Evolutionary conservation across 805 yeast species (phyloP).

Genomic region (Yamadazyma philogaea): DNA sequence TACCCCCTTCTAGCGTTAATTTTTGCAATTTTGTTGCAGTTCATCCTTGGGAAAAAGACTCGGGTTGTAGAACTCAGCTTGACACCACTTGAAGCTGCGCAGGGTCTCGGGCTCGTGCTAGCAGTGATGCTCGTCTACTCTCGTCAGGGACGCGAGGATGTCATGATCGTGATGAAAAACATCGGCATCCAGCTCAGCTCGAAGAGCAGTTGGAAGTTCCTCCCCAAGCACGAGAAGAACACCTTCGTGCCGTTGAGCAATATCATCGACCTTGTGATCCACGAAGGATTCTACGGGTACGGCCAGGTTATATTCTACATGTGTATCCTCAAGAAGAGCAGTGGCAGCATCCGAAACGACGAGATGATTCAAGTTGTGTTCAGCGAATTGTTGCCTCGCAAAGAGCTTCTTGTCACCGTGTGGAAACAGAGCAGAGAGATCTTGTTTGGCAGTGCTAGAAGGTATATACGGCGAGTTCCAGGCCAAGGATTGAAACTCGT

Average conservation of each 20-base stretch:
- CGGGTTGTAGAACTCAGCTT: background rate
- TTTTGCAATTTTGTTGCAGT: conserved; percentile 3
- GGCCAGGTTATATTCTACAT: conserved; percentile 63
- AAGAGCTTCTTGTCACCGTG: conserved; percentile 37
- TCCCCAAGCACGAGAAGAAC: conserved; percentile 16
- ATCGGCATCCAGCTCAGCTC: conserved; percentile 47
- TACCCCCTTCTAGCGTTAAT: conserved; percentile 1
- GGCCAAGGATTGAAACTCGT: conserved; percentile 32
- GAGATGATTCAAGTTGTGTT: conserved; percentile 34
- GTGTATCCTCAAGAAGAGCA: conserved; percentile 50
- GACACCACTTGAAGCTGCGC: background rate
- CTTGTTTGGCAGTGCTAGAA: conserved; percentile 28
- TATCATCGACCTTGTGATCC: conserved; percentile 64
- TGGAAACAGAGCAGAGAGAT: conserved; percentile 38
- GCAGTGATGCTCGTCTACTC: background rate
- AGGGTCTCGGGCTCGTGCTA: background rate
- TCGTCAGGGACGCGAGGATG: conserved; percentile 37
- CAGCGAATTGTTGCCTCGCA: conserved; percentile 41
- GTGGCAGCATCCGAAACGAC: conserved; percentile 8
- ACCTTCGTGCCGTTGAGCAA: conserved; percentile 55
- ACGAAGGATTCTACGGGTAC: conserved; percentile 71
- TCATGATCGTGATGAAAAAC: conserved; percentile 39
- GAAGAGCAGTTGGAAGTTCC: conserved; percentile 23
- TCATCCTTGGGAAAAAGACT: background rate
- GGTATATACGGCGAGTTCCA: conserved; percentile 36